phyloP scores from a whole-genome alignment of 2,329 filamentous ascomycete species.

The Tetracladium maxilliforme region DNA sequence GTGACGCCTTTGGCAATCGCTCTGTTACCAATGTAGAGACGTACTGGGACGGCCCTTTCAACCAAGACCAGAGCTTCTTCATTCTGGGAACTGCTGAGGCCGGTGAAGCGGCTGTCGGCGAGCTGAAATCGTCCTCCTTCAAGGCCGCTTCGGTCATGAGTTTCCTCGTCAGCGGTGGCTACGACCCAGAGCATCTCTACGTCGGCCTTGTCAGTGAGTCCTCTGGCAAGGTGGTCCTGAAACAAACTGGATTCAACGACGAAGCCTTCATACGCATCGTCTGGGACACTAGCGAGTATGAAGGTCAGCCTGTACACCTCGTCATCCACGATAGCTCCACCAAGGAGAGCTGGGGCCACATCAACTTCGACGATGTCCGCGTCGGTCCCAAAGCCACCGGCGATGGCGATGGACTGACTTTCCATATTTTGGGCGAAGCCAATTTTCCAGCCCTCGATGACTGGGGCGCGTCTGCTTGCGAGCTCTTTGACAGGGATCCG shows the following conservation, averaged over 20 bases:
- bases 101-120: conserved; percentile 12
- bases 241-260: conserved; percentile 14
- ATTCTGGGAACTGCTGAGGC: conserved; percentile 10
- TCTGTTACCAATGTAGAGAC: conserved; percentile 8
- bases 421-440: conserved; percentile 13
- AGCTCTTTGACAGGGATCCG: conserved; percentile 11
- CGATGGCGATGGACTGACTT: conserved; percentile 11
- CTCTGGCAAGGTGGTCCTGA: conserved; percentile 10
- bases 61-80: conserved; percentile 11
- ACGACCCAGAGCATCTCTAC: conserved; percentile 14
- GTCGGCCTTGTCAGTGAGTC: conserved; percentile 12
- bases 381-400: conserved; percentile 12
- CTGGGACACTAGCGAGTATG: conserved; percentile 15
- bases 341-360: conserved; percentile 7
- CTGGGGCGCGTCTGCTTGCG: conserved; percentile 6
- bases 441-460: conserved; percentile 9
- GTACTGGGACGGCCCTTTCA: conserved; percentile 14
- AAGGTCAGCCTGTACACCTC: conserved; percentile 8
- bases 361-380: conserved; percentile 16
- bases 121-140: conserved; percentile 13
- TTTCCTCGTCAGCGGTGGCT: conserved; percentile 16
- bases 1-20: conserved; percentile 10
- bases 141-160: conserved; percentile 13
- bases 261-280: conserved; percentile 14
- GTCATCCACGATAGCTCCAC: conserved; percentile 11